Percentiles rank a stretch among this genome's conserved stretches.
phyloP scores from a whole-genome alignment of 768 basidiomycete species.

The Macrolepiota albuminosa region DNA sequence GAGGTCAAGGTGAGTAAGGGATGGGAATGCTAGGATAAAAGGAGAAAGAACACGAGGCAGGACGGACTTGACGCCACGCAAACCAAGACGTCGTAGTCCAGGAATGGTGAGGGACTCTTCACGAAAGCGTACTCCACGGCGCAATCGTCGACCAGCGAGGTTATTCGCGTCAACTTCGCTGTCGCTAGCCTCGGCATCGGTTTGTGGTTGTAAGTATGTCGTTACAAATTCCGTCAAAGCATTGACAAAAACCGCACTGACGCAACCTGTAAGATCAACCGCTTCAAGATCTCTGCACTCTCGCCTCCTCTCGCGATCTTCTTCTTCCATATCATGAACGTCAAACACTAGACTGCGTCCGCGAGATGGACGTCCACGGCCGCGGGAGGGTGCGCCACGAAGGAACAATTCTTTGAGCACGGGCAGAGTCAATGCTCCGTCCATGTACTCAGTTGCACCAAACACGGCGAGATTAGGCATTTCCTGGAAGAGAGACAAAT shows the following conservation, averaged over 20 bases:
- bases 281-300: constrained; percentile 82
- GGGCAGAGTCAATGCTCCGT: constrained; percentile 77
- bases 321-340: constrained; percentile 60
- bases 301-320: constrained; percentile 68
- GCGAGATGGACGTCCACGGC: constrained; percentile 63
- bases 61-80: constrained; percentile 80
- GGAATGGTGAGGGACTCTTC: constrained; percentile 61
- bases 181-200: constrained; percentile 35
- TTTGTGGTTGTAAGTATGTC: constrained; percentile 47
- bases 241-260: constrained; percentile 85
- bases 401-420: constrained; percentile 90
- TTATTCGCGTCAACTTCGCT: constrained; percentile 36
- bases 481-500: constrained; percentile 49
- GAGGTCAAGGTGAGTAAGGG: constrained; percentile 85
- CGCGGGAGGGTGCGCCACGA: constrained; percentile 69
- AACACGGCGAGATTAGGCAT: constrained; percentile 82
- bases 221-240: constrained; percentile 82
- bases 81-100: constrained; percentile 69
- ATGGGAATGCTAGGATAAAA: constrained; percentile 79
- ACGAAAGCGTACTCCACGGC: constrained; percentile 22
- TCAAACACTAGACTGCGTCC: constrained; percentile 52
- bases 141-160: constrained; percentile 22
- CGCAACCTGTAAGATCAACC: constrained; percentile 91
- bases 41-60: constrained; percentile 61
- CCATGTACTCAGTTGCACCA: constrained; percentile 99